phyloP scores from a whole-genome alignment of 306 rosid genomes.

The Prosopis cineraria region DNA sequence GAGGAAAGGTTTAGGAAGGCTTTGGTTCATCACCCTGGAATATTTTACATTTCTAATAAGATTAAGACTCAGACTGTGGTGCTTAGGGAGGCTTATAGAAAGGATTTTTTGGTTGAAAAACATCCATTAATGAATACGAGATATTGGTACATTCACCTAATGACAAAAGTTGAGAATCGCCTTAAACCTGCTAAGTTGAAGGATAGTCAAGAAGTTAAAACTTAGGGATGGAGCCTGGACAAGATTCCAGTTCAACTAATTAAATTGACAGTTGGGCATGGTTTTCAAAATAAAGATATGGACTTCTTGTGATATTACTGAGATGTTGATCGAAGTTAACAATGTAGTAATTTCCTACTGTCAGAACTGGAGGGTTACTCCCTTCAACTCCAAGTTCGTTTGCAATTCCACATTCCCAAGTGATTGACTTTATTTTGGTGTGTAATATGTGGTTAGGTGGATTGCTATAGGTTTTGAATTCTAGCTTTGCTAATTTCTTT shows the following conservation, averaged over 20 bases:
- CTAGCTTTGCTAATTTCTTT: not conserved
- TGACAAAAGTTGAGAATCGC: conserved; percentile 52
- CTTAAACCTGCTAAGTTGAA: conserved; percentile 29
- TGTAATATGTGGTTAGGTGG: not conserved
- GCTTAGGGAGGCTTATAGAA: conserved; percentile 78
- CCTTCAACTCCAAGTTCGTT: not conserved
- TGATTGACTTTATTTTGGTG: not conserved
- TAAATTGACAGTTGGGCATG: not conserved
- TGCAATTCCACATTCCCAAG: not conserved
- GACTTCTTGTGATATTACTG: conserved; percentile 1
- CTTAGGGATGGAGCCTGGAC: conserved; percentile 34
- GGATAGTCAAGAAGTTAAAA: conserved; percentile 29
- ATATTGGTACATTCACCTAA: conserved; percentile 66
- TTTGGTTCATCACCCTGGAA: conserved; percentile 80
- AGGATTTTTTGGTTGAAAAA: conserved; percentile 63
- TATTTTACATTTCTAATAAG: conserved; percentile 79
- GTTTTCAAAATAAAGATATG: conserved; percentile 20
- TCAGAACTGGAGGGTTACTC: conserved; percentile 4
- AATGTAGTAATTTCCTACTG: not conserved
- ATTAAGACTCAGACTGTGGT: conserved; percentile 79
- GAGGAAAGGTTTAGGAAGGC: conserved; percentile 72
- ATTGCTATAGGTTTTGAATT: not conserved
- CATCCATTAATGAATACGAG: conserved; percentile 77
- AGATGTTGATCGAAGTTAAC: not conserved
- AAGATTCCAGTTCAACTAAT: conserved; percentile 23